Percentiles rank a stretch among this genome's conserved stretches.
These are phyloP conservation scores for Ceratocystis variospora DNA, from an alignment of 2,329 filamentous ascomycete genomes.

Conservation along the genomic window DNA sequence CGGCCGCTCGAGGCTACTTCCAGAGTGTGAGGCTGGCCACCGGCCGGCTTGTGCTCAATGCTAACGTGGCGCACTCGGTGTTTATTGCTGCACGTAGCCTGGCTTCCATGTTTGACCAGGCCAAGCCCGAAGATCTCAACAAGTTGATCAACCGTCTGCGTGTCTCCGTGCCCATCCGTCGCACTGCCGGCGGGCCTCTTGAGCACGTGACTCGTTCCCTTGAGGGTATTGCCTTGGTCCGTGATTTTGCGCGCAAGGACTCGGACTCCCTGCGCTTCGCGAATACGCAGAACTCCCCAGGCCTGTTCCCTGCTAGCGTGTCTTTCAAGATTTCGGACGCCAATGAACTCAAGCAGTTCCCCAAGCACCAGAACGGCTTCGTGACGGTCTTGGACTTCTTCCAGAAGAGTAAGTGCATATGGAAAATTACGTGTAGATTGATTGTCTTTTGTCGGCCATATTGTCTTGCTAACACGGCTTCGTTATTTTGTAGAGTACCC, in stretches of 20 bases:
- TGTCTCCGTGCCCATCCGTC: constrained; percentile 14
- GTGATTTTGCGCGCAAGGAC: background rate
- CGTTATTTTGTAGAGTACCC: constrained; percentile 26
- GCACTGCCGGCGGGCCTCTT: constrained; percentile 5
- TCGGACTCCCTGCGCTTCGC: constrained; percentile 7
- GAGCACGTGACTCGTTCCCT: background rate
- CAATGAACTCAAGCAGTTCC: constrained; percentile 25
- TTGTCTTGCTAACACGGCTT: background rate
- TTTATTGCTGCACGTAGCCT: constrained; percentile 28
- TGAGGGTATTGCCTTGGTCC: constrained; percentile 8
- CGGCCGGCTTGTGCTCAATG: constrained; percentile 40
- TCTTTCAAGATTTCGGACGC: constrained; percentile 26
- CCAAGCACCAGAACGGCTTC: constrained; percentile 23
- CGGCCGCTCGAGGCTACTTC: constrained; percentile 39
- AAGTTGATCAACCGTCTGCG: constrained; percentile 32
- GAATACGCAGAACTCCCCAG: background rate
- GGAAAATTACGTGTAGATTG: too few species aligned
- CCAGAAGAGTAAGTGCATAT: constrained; percentile 28
- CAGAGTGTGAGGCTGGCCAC: constrained; percentile 42
- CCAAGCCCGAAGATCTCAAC: constrained; percentile 31
- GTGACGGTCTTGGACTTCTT: constrained; percentile 34
- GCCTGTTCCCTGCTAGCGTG: constrained; percentile 20
- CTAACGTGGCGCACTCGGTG: constrained; percentile 41
- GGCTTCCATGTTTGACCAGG: constrained; percentile 5
- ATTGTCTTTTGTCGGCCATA: too few species aligned